A percentile compares a stretch with the other conserved stretches of the same genome.
Conservation (phyloP, 2,329 filamentous ascomycete species). For the Exophiala bonariae region DNA sequence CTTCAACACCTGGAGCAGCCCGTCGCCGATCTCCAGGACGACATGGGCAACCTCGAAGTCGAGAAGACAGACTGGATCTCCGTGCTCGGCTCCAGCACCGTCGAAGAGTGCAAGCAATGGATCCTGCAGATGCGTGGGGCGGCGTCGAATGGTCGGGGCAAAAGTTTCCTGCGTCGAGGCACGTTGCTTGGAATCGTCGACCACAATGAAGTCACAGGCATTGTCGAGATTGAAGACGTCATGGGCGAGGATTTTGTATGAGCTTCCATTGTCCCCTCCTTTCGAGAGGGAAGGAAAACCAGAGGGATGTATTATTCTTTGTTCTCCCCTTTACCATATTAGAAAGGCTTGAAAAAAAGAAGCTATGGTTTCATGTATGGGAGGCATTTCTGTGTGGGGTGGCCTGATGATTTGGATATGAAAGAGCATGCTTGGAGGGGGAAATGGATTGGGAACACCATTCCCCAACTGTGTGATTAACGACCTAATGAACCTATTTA, state of each 20-base stretch:
- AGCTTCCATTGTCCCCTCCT: constrained; percentile 35
- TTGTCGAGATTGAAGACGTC: constrained; percentile 50
- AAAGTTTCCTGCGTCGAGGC: constrained; percentile 39
- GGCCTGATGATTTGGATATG: constrained; percentile 8
- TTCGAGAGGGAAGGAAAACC: too few relatives aligned
- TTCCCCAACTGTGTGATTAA: too few relatives aligned
- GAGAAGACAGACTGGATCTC: constrained; percentile 58
- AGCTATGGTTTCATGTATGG: too few relatives aligned
- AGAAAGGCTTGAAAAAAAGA: too few relatives aligned
- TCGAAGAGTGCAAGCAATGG: constrained; percentile 56
- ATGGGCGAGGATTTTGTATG: constrained; percentile 28
- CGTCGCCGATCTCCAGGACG: constrained; percentile 37
- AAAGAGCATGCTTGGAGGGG: too few relatives aligned
- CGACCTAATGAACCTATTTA: constrained; percentile 24
- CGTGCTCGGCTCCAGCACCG: constrained; percentile 56
- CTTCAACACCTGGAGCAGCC: constrained; percentile 52
- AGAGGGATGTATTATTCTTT: neutral
- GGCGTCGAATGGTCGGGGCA: constrained; percentile 30
- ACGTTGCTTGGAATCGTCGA: constrained; percentile 52
- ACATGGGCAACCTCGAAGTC: constrained; percentile 50
- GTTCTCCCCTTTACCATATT: too few relatives aligned
- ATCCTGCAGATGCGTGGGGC: constrained; percentile 43
- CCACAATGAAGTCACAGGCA: constrained; percentile 46
- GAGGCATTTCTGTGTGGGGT: constrained; percentile 4
- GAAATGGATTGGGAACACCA: too few relatives aligned